Evolutionary conservation across 2,329 filamentous ascomycete genomes (phyloP), one percentile per base, ranked within the genome.

Genomic region (Beauveria pseudobassiana): DNA sequence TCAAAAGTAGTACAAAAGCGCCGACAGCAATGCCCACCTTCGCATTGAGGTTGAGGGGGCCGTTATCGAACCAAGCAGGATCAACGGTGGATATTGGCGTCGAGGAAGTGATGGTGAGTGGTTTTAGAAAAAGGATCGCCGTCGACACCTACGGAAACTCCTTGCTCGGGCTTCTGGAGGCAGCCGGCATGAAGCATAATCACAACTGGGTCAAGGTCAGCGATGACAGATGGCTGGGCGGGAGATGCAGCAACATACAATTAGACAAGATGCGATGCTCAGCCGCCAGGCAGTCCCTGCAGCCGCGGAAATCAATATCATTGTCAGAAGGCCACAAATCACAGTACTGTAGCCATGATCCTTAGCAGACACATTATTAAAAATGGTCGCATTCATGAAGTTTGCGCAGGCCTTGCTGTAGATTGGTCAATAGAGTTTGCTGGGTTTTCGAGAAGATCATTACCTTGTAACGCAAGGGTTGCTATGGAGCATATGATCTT

Each of bases 11-110:
- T 7, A 78, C 74, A 0, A 87, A 65, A 0, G 75, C 78, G 5
- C 78, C 84, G 24, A 83, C 75, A 16, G 78, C 82, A 57, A 87
- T 82, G 64, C 84, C 85, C 0, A 86, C 82, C 60, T 84, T 82
- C 14, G 77, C 81, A 5, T 80, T 82, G 1, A 86, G 73, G 2
- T 72, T 77, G 8, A 87, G 69, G 0, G 81, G 76, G 0, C 80
- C 78, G 0, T 74, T 63, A 3, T 75, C 73, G 40, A 74, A 70
- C 68, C 78, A 77, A 34, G 75, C 70, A 0, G 76, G 73, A 46
- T 75, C 64, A n/a, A 79, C 70, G 0, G 73, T 72, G 8, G 75
- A 72, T 0, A 73, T 73, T 0, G 78, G 72, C 0, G 77, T 73
- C 0, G 84, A 81, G 0, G 74, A 73, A 2, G 82, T 84, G 59